These are phyloP conservation scores for Rosa chinensis DNA, from an alignment of 306 rosid genomes.

Conservation along the genomic window DNA sequence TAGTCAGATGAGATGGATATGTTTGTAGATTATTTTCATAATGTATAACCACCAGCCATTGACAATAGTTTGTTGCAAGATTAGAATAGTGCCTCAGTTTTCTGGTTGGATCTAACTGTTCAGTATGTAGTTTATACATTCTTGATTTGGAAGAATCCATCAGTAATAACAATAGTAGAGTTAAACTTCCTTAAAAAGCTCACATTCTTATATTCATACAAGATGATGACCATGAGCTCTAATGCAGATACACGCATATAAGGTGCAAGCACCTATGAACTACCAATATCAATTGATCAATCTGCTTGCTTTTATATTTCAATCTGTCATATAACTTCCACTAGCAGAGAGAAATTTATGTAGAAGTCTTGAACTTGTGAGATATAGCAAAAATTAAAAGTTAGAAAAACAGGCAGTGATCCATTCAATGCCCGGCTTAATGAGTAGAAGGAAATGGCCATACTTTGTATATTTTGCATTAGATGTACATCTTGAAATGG, in stretches of 20 bases:
- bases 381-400: not conserved
- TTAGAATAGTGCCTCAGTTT: too few relatives aligned
- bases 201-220: not conserved
- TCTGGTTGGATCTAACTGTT: too few relatives aligned
- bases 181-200: too few relatives aligned
- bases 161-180: too few relatives aligned
- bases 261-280: not conserved
- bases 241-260: too few relatives aligned
- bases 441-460: not conserved
- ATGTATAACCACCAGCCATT: too few relatives aligned
- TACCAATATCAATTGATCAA: not conserved
- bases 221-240: not conserved
- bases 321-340: too few relatives aligned
- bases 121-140: too few relatives aligned
- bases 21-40: too few relatives aligned
- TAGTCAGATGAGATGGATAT: too few relatives aligned
- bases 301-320: not conserved
- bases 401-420: not conserved
- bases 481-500: constrained; percentile 6
- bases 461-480: not conserved
- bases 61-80: too few relatives aligned
- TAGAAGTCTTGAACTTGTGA: not conserved
- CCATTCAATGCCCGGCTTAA: not conserved
- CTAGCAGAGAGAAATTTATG: not conserved
- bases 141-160: too few relatives aligned